phyloP scores from a whole-genome alignment of 202 grass and related monocot species.

The Setaria italica region DNA sequence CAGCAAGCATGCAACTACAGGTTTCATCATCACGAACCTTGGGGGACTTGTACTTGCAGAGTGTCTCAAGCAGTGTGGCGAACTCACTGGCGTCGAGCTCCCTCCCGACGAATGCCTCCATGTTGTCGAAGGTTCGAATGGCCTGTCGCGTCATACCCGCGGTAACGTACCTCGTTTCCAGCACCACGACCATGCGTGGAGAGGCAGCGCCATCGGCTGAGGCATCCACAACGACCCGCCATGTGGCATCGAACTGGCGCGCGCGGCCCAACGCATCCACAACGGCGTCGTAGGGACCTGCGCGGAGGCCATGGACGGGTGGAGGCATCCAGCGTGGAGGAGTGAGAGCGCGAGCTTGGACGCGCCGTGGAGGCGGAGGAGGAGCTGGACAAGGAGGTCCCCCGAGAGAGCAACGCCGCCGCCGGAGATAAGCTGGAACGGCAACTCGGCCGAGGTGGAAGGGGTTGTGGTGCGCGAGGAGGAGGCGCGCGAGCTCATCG shows the following conservation, averaged over 20 bases:
- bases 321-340: slow-evolving; percentile 73
- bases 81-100: slow-evolving; percentile 71
- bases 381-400: slow-evolving; percentile 73
- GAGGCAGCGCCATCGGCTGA: slow-evolving; percentile 56
- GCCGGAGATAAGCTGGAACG: slow-evolving; percentile 70
- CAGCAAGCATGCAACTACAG: neutral
- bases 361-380: slow-evolving; percentile 87
- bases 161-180: slow-evolving; percentile 73
- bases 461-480: slow-evolving; percentile 81
- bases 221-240: slow-evolving; percentile 83
- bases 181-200: slow-evolving; percentile 69
- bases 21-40: slow-evolving; percentile 58
- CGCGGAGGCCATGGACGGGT: slow-evolving; percentile 37
- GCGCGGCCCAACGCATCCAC: slow-evolving; percentile 73
- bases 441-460: slow-evolving; percentile 82
- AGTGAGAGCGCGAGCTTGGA: slow-evolving; percentile 86
- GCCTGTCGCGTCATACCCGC: slow-evolving; percentile 83
- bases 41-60: slow-evolving; percentile 94
- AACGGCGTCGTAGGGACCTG: slow-evolving; percentile 65
- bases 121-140: slow-evolving; percentile 80
- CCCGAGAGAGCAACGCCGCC: slow-evolving; percentile 55
- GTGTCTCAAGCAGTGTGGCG: slow-evolving; percentile 79
- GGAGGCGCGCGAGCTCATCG: slow-evolving; percentile 76
- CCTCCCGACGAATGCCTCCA: slow-evolving; percentile 95
- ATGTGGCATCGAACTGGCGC: slow-evolving; percentile 84